These are phyloP conservation scores for Sugiyamaella smithiae DNA, from an alignment of 805 yeast species.

Conservation along the genomic window DNA sequence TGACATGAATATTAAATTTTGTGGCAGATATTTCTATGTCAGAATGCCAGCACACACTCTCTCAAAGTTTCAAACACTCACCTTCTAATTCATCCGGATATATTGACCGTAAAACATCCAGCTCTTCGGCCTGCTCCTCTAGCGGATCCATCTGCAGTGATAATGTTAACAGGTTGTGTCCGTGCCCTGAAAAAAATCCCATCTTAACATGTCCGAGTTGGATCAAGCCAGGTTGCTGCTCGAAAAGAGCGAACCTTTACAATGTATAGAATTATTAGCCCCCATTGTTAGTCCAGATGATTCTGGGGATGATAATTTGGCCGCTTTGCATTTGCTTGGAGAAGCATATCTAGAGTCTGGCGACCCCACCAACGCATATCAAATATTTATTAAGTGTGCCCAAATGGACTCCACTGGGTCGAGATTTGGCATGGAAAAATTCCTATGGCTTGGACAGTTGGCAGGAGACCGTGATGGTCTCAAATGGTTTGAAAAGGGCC, in stretches of 20 bases:
- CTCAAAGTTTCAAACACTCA: slow-evolving; percentile 7
- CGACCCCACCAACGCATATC: slow-evolving; percentile 74
- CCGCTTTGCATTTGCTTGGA: slow-evolving; percentile 46
- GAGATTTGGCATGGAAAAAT: slow-evolving; percentile 68
- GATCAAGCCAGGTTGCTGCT: slow-evolving; percentile 44
- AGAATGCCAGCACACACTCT: neutral
- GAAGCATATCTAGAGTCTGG: slow-evolving; percentile 79
- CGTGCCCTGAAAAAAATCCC: slow-evolving; percentile 9
- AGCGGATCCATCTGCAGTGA: slow-evolving; percentile 55
- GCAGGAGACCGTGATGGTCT: slow-evolving; percentile 80
- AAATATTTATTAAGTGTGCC: slow-evolving; percentile 56
- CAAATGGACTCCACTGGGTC: slow-evolving; percentile 65
- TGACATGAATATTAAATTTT: slow-evolving; percentile 55
- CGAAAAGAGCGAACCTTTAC: slow-evolving; percentile 49
- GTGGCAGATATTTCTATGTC: slow-evolving; percentile 41
- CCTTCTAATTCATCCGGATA: slow-evolving; percentile 81
- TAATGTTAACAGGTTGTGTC: neutral
- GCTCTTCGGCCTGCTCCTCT: slow-evolving; percentile 86
- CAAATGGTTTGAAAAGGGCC: slow-evolving; percentile 58
- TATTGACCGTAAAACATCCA: slow-evolving; percentile 84
- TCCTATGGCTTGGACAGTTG: slow-evolving; percentile 86
- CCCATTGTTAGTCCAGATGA: slow-evolving; percentile 29
- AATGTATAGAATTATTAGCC: slow-evolving; percentile 50
- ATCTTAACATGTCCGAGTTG: neutral
- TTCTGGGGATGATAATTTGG: slow-evolving; percentile 13